Evolutionary conservation across 2,329 filamentous ascomycete species (phyloP), one percentile per base, ranked within the genome.

Genomic region (Trichothecium sympodiale): DNA sequence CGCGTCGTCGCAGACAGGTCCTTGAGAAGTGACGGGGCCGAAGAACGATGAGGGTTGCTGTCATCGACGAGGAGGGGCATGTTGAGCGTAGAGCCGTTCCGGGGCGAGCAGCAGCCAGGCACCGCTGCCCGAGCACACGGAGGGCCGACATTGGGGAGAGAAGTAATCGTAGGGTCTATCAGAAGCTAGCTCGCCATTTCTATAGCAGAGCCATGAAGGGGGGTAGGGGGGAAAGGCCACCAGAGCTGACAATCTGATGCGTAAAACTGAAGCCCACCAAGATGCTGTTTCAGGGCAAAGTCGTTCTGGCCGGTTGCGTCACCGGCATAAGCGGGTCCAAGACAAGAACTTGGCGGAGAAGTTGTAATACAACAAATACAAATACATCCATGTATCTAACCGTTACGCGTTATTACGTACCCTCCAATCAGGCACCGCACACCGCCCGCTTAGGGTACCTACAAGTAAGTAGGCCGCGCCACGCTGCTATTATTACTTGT

Each of bases 11-110:
- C 2, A 31, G 28, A 10, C 20, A 25, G 8, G 44, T 48, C 36
- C 37, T 41, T 3, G 51, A 51, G 29, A 57, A 43, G 14, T 42
- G 20, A 14, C 50, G 51, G 23, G 29, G 35, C 17, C 31, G 31
- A 9, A 29, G 18, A 23, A 40, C 25, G 33, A 28, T 30, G 31
- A 23, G 20, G 38, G 34, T 33, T 25, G 20, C 10, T 10, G 20
- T 25, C 20, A 20, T 17, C 31, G n/a, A 31, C 38, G 37, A 29
- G 17, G 13, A 36, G 17, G 8, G 37, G 29, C 29, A 42, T 35
- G 13, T 41, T 33, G 20, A 37, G 13, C 15, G 33, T 27, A 28
- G 34, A 31, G 34, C 38, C 18, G 30, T 41, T 35, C 36, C 14
- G 10, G 31, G 31, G n/a, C 31, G 31, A 10, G 20, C 20, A 14